A percentile compares a stretch with the other conserved stretches of the same genome.
Evolutionary conservation across 148 eudicot species (phyloP).

Genomic region (Dianthus caryophyllus): DNA sequence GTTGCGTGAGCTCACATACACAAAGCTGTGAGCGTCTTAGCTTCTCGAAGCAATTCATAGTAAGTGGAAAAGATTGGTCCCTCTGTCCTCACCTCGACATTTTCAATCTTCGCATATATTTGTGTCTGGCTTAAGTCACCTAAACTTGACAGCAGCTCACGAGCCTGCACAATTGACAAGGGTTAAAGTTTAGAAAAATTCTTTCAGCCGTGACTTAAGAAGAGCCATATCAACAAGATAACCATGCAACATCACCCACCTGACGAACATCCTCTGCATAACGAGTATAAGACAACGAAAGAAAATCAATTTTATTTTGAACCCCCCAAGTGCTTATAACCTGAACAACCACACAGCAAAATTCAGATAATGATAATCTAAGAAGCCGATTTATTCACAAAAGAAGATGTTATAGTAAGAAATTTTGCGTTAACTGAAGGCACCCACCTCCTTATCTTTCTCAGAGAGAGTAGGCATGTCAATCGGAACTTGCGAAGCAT

Average conservation of each 20-base stretch:
- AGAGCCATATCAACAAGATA: background rate
- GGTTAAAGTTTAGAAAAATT: background rate
- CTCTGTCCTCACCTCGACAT: slow-evolving; percentile 83
- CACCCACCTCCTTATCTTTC: slow-evolving; percentile 73
- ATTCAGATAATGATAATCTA: background rate
- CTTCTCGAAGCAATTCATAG: background rate
- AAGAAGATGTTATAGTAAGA: background rate
- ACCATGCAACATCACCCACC: slow-evolving; percentile 36
- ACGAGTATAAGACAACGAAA: slow-evolving; percentile 82
- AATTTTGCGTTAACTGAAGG: background rate
- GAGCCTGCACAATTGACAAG: slow-evolving; percentile 46
- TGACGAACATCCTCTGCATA: slow-evolving; percentile 97
- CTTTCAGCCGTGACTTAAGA: background rate
- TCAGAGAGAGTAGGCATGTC: slow-evolving; percentile 87
- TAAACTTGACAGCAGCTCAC: slow-evolving; percentile 60
- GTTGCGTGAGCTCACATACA: background rate
- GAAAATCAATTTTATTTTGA: slow-evolving; percentile 86
- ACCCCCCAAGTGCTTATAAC: slow-evolving; percentile 86
- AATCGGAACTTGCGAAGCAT: slow-evolving; percentile 81
- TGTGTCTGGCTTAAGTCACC: slow-evolving; percentile 89
- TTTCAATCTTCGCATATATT: slow-evolving; percentile 90
- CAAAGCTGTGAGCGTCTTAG: background rate
- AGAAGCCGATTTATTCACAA: background rate
- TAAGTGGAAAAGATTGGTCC: background rate
- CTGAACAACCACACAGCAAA: slow-evolving; percentile 33